These are phyloP conservation scores for Colletotrichum sp. DNA, from an alignment of 2,329 filamentous ascomycete species.

Conservation along the genomic window DNA sequence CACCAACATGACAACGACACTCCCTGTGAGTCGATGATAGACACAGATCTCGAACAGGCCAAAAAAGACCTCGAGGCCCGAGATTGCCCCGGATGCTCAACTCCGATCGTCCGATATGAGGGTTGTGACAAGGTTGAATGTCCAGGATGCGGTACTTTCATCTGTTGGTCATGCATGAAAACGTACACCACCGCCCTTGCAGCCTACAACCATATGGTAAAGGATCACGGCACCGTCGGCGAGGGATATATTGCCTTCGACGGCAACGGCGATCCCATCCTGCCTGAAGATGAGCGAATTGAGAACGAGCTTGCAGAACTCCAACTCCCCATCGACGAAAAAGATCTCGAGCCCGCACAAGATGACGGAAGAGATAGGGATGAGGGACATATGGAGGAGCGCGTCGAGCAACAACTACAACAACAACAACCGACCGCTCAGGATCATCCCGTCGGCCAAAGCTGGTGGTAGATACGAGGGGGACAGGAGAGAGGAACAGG, in stretches of 20 bases:
- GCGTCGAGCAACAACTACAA: neutral
- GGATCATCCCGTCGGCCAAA: neutral
- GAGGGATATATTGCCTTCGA: fast-evolving
- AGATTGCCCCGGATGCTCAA: neutral
- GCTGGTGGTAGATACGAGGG: neutral
- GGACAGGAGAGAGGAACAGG: too few relatives aligned
- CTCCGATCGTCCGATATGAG: neutral
- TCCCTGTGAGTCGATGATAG: neutral
- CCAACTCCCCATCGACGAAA: neutral
- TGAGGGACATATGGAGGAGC: neutral
- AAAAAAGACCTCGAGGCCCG: neutral
- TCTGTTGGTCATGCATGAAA: fast-evolving
- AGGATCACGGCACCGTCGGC: neutral
- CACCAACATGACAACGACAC: slow-evolving; percentile 29
- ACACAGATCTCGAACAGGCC: neutral
- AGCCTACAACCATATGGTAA: neutral
- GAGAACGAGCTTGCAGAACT: neutral
- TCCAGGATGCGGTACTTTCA: neutral
- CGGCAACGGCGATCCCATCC: neutral
- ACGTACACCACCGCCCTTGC: fast-evolving
- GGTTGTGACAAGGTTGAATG: neutral
- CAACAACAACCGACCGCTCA: neutral
- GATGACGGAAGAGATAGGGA: neutral
- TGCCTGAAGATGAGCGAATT: neutral
- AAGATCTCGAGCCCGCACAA: neutral